Conservation (phyloP, 2,329 filamentous ascomycete genomes). For the Talaromyces funiculosus region DNA sequence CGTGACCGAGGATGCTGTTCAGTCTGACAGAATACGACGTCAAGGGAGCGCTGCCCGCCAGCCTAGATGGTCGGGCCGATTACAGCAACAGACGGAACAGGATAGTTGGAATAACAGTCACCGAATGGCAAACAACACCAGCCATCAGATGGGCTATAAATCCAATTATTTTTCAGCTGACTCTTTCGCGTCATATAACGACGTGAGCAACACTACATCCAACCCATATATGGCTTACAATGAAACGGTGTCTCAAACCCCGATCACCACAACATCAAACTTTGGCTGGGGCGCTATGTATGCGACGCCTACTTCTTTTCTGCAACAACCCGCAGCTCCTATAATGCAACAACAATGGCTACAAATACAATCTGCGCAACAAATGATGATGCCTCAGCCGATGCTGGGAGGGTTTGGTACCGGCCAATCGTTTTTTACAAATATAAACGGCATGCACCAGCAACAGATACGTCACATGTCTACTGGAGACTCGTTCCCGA, state of each 20-base stretch:
- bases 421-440: not conserved
- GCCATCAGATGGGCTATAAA: not conserved
- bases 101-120: not conserved
- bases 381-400: slow-evolving; percentile 1
- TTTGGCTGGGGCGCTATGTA: slow-evolving; percentile 4
- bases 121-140: not conserved
- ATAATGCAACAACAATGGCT: not conserved
- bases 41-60: not conserved
- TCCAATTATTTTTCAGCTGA: not conserved
- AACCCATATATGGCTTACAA: not conserved
- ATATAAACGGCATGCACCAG: not conserved
- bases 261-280: not conserved
- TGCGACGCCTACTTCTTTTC: not conserved
- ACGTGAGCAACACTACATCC: not conserved
- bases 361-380: slow-evolving; percentile 1
- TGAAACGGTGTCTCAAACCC: not conserved
- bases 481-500: not conserved
- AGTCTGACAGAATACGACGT: not conserved
- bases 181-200: not conserved
- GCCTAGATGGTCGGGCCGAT: not conserved
- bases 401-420: not conserved
- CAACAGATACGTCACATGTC: slow-evolving; percentile 3
- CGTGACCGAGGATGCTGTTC: not conserved
- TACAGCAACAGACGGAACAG: not conserved
- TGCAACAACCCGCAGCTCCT: not conserved